phyloP scores from a whole-genome alignment of 1,284 basidiomycete genomes.

The Cryptococcus floricola region DNA sequence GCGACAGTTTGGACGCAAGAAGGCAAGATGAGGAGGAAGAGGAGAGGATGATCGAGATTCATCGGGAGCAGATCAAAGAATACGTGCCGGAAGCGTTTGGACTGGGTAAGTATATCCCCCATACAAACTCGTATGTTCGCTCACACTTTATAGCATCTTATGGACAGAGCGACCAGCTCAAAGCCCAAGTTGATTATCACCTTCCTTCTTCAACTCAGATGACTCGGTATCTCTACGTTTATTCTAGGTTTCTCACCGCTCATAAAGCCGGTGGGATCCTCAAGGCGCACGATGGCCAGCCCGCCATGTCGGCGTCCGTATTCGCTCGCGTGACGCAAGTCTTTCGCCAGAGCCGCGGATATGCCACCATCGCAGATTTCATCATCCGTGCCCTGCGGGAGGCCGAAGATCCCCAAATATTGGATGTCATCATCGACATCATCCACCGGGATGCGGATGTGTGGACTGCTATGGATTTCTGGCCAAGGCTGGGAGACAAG shows the following conservation, averaged over 20 bases:
- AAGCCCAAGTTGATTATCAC: conserved; percentile 30
- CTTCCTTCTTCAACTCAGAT: conserved; percentile 26
- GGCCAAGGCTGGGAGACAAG: conserved; percentile 34
- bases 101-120: conserved; percentile 15
- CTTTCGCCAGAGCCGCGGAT: conserved; percentile 33
- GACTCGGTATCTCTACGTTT: conserved; percentile 37
- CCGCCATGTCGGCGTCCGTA: conserved; percentile 38
- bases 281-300: conserved; percentile 11
- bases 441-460: conserved; percentile 40
- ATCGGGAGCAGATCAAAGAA: conserved; percentile 37
- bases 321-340: conserved; percentile 39
- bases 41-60: conserved; percentile 21
- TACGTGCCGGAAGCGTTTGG: conserved; percentile 46
- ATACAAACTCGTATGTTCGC: neutral
- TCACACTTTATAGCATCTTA: conserved; percentile 21
- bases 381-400: conserved; percentile 34
- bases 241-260: conserved; percentile 38
- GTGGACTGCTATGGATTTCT: conserved; percentile 46
- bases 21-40: conserved; percentile 33
- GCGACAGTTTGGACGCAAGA: conserved; percentile 29
- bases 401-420: conserved; percentile 36
- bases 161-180: conserved; percentile 23
- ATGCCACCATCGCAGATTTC: conserved; percentile 39
- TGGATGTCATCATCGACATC: conserved; percentile 37
- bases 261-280: conserved; percentile 28